Evolutionary conservation across 768 basidiomycete genomes (phyloP).

Genomic region (Rhodotorula toruloides): DNA sequence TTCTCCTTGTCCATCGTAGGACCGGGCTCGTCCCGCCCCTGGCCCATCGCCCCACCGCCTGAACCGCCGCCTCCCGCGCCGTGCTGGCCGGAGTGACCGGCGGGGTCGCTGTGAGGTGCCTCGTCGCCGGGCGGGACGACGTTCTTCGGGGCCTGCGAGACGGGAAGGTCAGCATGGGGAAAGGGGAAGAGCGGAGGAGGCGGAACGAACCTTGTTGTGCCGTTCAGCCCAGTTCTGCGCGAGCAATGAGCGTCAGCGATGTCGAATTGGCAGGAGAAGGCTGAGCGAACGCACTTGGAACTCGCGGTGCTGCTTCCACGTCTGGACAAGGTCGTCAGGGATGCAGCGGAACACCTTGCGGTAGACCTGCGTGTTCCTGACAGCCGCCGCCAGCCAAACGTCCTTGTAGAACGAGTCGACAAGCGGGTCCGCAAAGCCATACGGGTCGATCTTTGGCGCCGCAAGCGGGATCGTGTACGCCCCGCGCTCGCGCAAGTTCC

Average conservation of each 20-base stretch:
- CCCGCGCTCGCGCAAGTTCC: conserved; percentile 51
- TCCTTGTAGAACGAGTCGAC: conserved; percentile 81
- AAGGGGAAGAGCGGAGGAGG: neutral
- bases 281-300: conserved; percentile 46
- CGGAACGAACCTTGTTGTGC: conserved; percentile 35
- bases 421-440: conserved; percentile 83
- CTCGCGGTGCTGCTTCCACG: conserved; percentile 94
- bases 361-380: conserved; percentile 91
- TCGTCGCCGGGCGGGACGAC: conserved; percentile 44
- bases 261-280: neutral
- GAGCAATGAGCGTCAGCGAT: neutral
- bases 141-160: conserved; percentile 41
- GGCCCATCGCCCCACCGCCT: conserved; percentile 47
- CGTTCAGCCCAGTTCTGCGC: conserved; percentile 64
- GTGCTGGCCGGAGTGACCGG: conserved; percentile 45
- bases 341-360: conserved; percentile 89
- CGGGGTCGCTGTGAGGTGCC: conserved; percentile 44
- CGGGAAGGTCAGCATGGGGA: neutral
- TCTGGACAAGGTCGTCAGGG: conserved; percentile 85
- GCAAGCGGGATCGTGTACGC: conserved; percentile 54
- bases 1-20: conserved; percentile 35
- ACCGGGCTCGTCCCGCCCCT: conserved; percentile 37
- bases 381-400: conserved; percentile 67
- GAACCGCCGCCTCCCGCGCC: conserved; percentile 49
- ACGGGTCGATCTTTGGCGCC: conserved; percentile 66